Evolutionary conservation across 805 yeast genomes (phyloP).

Genomic region (Candida taoyuanica): DNA sequence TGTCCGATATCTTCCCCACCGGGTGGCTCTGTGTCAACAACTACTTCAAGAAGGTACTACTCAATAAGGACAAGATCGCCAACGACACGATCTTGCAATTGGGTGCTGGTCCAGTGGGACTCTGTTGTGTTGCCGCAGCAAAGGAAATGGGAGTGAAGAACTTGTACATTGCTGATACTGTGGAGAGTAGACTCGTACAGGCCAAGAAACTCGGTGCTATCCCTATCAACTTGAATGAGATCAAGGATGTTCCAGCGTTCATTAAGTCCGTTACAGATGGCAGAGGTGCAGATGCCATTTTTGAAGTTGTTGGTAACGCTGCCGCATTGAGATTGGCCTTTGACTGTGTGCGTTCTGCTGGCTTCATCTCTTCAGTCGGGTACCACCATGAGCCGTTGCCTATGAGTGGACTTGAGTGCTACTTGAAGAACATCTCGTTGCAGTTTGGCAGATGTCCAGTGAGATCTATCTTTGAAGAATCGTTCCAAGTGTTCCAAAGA

Average conservation of each 20-base stretch:
- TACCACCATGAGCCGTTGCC: conserved; percentile 57
- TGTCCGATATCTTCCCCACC: conserved; percentile 64
- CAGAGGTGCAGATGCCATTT: conserved; percentile 54
- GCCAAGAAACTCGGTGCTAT: conserved; percentile 53
- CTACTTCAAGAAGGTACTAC: conserved; percentile 35
- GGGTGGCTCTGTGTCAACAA: conserved; percentile 57
- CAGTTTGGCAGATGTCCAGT: conserved; percentile 65
- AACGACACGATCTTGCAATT: conserved; percentile 43
- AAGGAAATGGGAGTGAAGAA: conserved; percentile 66
- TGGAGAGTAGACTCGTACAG: conserved; percentile 56
- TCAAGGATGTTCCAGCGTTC: conserved; percentile 33
- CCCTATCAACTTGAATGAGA: conserved; percentile 37
- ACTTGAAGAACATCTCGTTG: conserved; percentile 49
- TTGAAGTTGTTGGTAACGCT: conserved; percentile 57
- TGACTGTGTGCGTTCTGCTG: conserved; percentile 51
- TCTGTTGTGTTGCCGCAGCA: conserved; percentile 65
- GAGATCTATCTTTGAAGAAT: conserved; percentile 49
- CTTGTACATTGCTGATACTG: conserved; percentile 60
- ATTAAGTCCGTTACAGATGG: conserved; percentile 34
- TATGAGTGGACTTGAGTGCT: conserved; percentile 52
- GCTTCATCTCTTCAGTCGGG: conserved; percentile 54
- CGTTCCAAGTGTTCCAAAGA: conserved; percentile 42
- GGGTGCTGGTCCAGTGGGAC: conserved; percentile 73
- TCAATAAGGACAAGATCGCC: conserved; percentile 31
- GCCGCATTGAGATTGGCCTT: conserved; percentile 48